Conservation (phyloP, 2,329 filamentous ascomycete species). For the Rugonectria rugulosa region DNA sequence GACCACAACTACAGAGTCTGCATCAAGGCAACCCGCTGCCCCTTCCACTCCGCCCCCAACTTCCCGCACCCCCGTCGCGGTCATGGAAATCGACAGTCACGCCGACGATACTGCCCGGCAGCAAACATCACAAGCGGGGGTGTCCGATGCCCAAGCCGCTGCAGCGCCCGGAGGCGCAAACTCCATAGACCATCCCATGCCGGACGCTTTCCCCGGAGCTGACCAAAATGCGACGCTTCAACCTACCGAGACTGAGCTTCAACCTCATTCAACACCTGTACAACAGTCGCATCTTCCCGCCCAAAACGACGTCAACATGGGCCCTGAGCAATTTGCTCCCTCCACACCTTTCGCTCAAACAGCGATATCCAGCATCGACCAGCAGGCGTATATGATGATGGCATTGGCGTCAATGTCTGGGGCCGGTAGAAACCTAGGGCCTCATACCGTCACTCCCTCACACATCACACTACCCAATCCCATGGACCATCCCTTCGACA, state of each 20-base stretch:
- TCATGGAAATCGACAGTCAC: conserved; percentile 21
- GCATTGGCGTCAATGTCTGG: conserved; percentile 51
- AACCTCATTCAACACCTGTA: conserved; percentile 32
- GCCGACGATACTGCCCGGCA: conserved; percentile 22
- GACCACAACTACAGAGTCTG: conserved; percentile 5
- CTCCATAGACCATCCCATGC: conserved; percentile 33
- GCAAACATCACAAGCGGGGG: conserved; percentile 27
- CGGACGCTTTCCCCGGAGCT: conserved; percentile 27
- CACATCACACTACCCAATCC: conserved; percentile 54
- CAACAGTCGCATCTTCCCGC: conserved; percentile 30
- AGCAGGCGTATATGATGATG: conserved; percentile 56
- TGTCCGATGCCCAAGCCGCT: conserved; percentile 19
- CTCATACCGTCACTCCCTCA: conserved; percentile 54
- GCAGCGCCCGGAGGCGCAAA: conserved; percentile 17
- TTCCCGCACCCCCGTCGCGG: conserved; percentile 19
- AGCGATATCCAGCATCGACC: conserved; percentile 44
- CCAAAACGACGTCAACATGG: conserved; percentile 24
- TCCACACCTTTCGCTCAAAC: conserved; percentile 45
- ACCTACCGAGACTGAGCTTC: conserved; percentile 13
- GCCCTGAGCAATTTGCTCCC: conserved; percentile 40
- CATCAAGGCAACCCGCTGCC: conserved; percentile 16
- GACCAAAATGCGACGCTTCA: conserved; percentile 18
- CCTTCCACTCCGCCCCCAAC: conserved; percentile 34
- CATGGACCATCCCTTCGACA: conserved; percentile 42
- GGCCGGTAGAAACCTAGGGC: conserved; percentile 48